A percentile compares a stretch with the other conserved stretches of the same genome.
Conservation (phyloP, 495 filamentous ascomycete genomes). For the Chaetomidium leptoderma region DNA sequence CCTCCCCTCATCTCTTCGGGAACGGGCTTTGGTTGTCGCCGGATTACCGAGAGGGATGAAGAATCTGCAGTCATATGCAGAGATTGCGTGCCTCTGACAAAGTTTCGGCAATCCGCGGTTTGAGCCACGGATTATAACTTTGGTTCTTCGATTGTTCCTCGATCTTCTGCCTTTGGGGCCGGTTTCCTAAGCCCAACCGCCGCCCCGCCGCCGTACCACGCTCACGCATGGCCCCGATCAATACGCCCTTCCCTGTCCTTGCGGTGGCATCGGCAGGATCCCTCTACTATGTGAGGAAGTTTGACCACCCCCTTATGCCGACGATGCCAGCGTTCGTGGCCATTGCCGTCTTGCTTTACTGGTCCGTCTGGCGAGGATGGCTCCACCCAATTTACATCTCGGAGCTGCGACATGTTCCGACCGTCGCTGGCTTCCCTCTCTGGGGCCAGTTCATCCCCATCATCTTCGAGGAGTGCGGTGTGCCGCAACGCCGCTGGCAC, state of each 20-base stretch:
- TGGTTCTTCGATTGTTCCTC: too few relatives aligned
- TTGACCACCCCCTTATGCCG: background rate
- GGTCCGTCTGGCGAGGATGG: conserved; percentile 17
- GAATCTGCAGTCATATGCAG: too few relatives aligned
- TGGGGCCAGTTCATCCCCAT: conserved; percentile 29
- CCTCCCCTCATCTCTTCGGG: too few relatives aligned
- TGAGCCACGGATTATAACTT: too few relatives aligned
- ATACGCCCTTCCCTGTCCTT: background rate
- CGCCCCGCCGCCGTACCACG: background rate
- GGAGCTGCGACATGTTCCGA: conserved; percentile 22
- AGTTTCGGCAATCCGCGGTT: too few relatives aligned
- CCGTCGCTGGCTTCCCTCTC: conserved; percentile 23
- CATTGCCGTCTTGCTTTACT: conserved; percentile 6
- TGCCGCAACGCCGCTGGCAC: conserved; percentile 31
- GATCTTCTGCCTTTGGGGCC: too few relatives aligned
- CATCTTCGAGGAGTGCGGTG: conserved; percentile 27
- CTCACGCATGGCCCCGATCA: background rate
- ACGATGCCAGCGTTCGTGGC: background rate
- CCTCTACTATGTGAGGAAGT: conserved; percentile 14
- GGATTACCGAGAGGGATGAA: too few relatives aligned
- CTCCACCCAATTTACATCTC: conserved; percentile 24
- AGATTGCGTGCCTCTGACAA: too few relatives aligned
- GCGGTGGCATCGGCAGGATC: background rate
- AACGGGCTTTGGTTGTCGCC: too few relatives aligned
- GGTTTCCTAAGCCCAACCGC: background rate